Evolutionary conservation across 2,329 filamentous ascomycete species (phyloP).

Genomic region (Pseudogymnoascus sp.): DNA sequence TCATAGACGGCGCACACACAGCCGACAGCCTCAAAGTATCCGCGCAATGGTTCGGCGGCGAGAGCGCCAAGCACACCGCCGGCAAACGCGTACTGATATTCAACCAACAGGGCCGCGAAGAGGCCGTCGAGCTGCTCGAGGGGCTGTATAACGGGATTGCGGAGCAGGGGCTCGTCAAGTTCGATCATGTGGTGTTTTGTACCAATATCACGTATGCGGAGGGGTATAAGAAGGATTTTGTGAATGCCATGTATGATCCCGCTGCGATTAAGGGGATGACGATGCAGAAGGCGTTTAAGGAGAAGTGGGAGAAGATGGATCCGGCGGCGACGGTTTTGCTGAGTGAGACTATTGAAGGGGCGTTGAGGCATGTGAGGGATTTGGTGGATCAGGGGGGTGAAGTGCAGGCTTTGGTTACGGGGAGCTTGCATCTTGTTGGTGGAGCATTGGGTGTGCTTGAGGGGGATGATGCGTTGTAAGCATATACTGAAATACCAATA

Average conservation of each 20-base stretch:
- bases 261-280: slow-evolving; percentile 39
- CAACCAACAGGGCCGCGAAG: slow-evolving; percentile 85
- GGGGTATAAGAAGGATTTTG: slow-evolving; percentile 47
- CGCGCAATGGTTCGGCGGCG: slow-evolving; percentile 67
- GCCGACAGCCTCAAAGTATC: slow-evolving; percentile 79
- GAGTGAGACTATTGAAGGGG: slow-evolving; percentile 61
- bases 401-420: slow-evolving; percentile 65
- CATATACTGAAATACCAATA: neutral
- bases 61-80: slow-evolving; percentile 37
- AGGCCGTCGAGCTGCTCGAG: slow-evolving; percentile 49
- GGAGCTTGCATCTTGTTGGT: slow-evolving; percentile 77
- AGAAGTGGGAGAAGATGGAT: slow-evolving; percentile 50
- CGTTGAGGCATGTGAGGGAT: slow-evolving; percentile 49
- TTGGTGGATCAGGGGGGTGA: slow-evolving; percentile 31
- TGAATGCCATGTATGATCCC: slow-evolving; percentile 18
- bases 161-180: slow-evolving; percentile 36
- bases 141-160: slow-evolving; percentile 52
- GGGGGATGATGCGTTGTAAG: neutral
- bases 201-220: slow-evolving; percentile 61
- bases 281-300: slow-evolving; percentile 61
- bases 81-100: slow-evolving; percentile 57
- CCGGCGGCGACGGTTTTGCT: slow-evolving; percentile 41
- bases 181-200: slow-evolving; percentile 71
- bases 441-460: slow-evolving; percentile 68
- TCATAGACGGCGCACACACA: slow-evolving; percentile 90